Evolutionary conservation across 108 stramenopile genomes (phyloP).

Genomic region (Cylindrotheca fusiformis): DNA sequence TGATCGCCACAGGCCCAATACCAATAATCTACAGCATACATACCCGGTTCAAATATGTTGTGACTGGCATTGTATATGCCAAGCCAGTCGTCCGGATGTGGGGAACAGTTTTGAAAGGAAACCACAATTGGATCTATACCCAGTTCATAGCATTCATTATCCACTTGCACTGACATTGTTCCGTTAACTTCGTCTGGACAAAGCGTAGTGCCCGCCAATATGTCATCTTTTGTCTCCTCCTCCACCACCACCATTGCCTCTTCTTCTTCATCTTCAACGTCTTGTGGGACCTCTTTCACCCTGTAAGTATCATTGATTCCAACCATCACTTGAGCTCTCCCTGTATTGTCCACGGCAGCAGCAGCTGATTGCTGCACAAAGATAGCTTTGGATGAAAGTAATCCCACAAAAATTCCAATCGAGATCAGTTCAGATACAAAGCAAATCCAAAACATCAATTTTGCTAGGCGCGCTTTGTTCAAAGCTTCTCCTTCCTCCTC

Average conservation of each 20-base stretch:
- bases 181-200: not conserved
- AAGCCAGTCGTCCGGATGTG: not conserved
- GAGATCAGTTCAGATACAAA: not conserved
- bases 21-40: not conserved
- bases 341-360: not conserved
- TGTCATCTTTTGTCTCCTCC: not conserved
- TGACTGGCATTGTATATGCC: not conserved
- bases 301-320: constrained; percentile 1
- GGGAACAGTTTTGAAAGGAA: not conserved
- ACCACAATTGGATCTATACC: not conserved
- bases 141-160: not conserved
- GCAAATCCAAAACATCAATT: not conserved
- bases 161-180: not conserved
- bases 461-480: not conserved
- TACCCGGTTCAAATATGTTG: not conserved
- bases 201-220: not conserved
- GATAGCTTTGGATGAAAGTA: not conserved
- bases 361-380: not conserved
- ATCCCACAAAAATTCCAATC: not conserved
- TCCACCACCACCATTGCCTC: not conserved
- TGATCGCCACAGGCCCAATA: not conserved
- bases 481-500: not conserved
- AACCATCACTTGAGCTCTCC: not conserved
- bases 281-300: too few species aligned
- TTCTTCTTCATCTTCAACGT: not conserved